phyloP scores from a whole-genome alignment of 2,329 filamentous ascomycete species.

The Cadophora malorum region DNA sequence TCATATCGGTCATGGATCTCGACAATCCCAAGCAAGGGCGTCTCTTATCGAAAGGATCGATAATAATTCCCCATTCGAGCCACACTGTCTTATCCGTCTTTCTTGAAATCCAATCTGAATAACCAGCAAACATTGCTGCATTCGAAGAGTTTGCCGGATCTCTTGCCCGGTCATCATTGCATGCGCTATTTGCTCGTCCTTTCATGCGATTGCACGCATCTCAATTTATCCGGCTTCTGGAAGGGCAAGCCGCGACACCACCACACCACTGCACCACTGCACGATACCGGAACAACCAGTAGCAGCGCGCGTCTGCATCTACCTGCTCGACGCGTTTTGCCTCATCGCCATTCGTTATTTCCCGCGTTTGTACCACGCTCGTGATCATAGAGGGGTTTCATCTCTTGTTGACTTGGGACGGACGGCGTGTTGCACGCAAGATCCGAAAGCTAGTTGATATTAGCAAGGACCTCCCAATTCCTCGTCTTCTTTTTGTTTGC shows the following conservation, averaged over 20 bases:
- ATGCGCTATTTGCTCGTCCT: background rate
- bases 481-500: conserved; percentile 1
- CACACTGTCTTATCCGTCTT: background rate
- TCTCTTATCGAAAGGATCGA: background rate
- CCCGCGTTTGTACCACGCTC: conserved; percentile 18
- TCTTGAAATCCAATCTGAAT: conserved; percentile 7
- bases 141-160: background rate
- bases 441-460: background rate
- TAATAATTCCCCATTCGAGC: conserved; percentile 2
- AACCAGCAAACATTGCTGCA: background rate
- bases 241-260: conserved; percentile 1
- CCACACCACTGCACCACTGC: background rate
- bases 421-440: background rate
- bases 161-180: background rate
- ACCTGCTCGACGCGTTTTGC: conserved; percentile 18
- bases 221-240: conserved; percentile 17
- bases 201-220: conserved; percentile 1
- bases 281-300: conserved; percentile 8
- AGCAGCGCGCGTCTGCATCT: conserved; percentile 21
- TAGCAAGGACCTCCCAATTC: background rate
- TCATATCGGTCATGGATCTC: background rate
- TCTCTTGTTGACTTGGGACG: conserved; percentile 12
- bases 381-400: conserved; percentile 1
- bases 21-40: conserved; percentile 3
- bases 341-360: conserved; percentile 15